A percentile compares a stretch with the other conserved stretches of the same genome.
Conservation (phyloP, 495 filamentous ascomycete species). For the Xylaria curta region DNA sequence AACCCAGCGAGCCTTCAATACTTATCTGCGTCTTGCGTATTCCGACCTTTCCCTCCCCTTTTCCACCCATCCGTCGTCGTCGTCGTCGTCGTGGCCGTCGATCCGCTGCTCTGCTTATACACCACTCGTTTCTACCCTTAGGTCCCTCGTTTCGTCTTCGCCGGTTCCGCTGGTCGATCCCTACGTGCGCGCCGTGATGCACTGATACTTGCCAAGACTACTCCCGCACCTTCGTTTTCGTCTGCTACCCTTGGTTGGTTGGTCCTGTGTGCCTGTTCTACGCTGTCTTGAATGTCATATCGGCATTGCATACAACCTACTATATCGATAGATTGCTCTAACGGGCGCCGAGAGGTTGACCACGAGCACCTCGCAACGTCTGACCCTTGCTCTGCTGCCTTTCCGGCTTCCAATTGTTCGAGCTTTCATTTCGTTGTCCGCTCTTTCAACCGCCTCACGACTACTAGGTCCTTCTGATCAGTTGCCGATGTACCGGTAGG, state of each 20-base stretch:
- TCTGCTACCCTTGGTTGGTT: slow-evolving; percentile 13
- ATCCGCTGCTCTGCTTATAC: slow-evolving; percentile 43
- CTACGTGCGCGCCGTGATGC: slow-evolving; percentile 33
- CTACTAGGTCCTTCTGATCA: slow-evolving; percentile 4
- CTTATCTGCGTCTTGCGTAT: slow-evolving; percentile 22
- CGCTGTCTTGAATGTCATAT: slow-evolving; percentile 19
- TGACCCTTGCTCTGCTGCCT: slow-evolving; percentile 8
- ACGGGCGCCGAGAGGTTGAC: slow-evolving; percentile 8
- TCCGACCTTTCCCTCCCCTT: slow-evolving; percentile 41
- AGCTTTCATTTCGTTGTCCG: slow-evolving; percentile 18
- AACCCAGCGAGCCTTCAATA: slow-evolving; percentile 10
- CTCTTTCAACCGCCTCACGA: slow-evolving; percentile 12
- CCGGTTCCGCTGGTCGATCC: slow-evolving; percentile 27
- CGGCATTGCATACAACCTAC: slow-evolving; percentile 23
- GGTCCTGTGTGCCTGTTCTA: slow-evolving; percentile 12
- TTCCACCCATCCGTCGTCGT: slow-evolving; percentile 36
- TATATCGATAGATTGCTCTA: slow-evolving; percentile 24
- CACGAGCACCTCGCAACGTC: slow-evolving; percentile 2
- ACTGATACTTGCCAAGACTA: slow-evolving; percentile 26
- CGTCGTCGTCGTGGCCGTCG: slow-evolving; percentile 27
- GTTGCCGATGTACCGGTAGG: slow-evolving; percentile 4
- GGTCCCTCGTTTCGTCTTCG: slow-evolving; percentile 32
- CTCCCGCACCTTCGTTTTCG: slow-evolving; percentile 4
- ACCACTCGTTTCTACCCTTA: slow-evolving; percentile 39
- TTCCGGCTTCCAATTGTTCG: slow-evolving; percentile 25